Evolutionary conservation across 192 early-diverging fungal species (phyloP).

Genomic region (Diversispora eburnea): DNA sequence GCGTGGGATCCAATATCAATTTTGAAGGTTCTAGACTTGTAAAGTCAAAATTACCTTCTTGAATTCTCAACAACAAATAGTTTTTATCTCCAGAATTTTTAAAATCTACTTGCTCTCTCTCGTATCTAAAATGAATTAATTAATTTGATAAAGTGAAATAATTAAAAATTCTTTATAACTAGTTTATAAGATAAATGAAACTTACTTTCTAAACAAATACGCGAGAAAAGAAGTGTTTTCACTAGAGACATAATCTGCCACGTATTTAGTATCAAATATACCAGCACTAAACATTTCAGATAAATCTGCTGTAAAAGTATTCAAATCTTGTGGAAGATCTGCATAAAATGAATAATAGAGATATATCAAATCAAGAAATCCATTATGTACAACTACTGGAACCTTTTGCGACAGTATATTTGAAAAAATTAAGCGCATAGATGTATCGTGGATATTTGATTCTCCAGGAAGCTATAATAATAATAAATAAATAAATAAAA

Average conservation of each 20-base stretch:
- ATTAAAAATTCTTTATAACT: too few relatives aligned
- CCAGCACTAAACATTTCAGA: slow-evolving; percentile 81
- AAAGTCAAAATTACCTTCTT: background rate
- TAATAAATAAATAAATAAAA: background rate
- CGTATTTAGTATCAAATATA: slow-evolving; percentile 90
- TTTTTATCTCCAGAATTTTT: slow-evolving; percentile 8
- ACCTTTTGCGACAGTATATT: slow-evolving; percentile 46
- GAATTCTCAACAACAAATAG: slow-evolving; percentile 9
- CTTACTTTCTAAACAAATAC: slow-evolving; percentile 63
- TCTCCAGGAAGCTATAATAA: slow-evolving; percentile 30
- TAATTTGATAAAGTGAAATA: background rate
- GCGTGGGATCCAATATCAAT: too few relatives aligned
- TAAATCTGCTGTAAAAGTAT: slow-evolving; percentile 73
- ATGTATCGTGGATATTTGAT: slow-evolving; percentile 36
- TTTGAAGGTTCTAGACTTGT: too few relatives aligned
- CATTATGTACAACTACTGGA: slow-evolving; percentile 91
- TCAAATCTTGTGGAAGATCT: slow-evolving; percentile 64
- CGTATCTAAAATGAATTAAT: slow-evolving; percentile 17
- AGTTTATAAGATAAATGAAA: background rate
- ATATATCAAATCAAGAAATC: slow-evolving; percentile 89
- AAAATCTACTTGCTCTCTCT: slow-evolving; percentile 27
- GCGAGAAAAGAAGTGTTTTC: slow-evolving; percentile 66
- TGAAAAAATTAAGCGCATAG: slow-evolving; percentile 57
- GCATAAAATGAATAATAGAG: slow-evolving; percentile 89
- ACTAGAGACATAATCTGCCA: slow-evolving; percentile 63